These are phyloP conservation scores for Kazachstania bromeliacearum DNA, from an alignment of 805 yeast species.

Conservation along the genomic window DNA sequence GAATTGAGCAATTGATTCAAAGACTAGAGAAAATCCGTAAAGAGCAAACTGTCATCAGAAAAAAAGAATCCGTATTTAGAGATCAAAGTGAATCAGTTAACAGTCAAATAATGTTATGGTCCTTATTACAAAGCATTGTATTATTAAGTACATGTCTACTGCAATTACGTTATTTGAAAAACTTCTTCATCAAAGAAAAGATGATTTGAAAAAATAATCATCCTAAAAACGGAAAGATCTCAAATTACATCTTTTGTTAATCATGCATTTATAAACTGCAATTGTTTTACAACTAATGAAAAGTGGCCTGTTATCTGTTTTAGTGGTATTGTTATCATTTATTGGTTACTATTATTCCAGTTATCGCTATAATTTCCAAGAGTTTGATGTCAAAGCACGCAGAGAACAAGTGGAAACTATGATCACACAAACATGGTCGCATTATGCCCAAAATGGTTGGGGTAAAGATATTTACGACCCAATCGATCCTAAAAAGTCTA, in stretches of 20 bases:
- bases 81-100: slow-evolving; percentile 71
- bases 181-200: slow-evolving; percentile 82
- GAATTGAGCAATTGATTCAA: slow-evolving; percentile 46
- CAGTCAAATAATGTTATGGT: slow-evolving; percentile 62
- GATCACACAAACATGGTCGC: slow-evolving; percentile 68
- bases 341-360: no score
- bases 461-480: slow-evolving; percentile 77
- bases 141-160: slow-evolving; percentile 60
- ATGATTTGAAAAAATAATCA: slow-evolving; percentile 40
- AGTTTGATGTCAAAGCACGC: no score
- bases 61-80: slow-evolving; percentile 67
- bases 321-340: no score
- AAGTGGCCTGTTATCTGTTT: no score
- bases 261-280: no score
- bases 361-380: no score
- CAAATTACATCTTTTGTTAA: no score
- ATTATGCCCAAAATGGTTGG: slow-evolving; percentile 65
- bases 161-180: slow-evolving; percentile 69
- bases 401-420: slow-evolving; percentile 60
- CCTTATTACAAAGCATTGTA: slow-evolving; percentile 59
- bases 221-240: no score
- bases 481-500: slow-evolving; percentile 43
- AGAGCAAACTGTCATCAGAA: slow-evolving; percentile 56
- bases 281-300: no score
- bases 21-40: slow-evolving; percentile 49